These are phyloP conservation scores for Trichophyton verrucosum DNA, from an alignment of 2,329 filamentous ascomycete genomes.

Conservation along the genomic window DNA sequence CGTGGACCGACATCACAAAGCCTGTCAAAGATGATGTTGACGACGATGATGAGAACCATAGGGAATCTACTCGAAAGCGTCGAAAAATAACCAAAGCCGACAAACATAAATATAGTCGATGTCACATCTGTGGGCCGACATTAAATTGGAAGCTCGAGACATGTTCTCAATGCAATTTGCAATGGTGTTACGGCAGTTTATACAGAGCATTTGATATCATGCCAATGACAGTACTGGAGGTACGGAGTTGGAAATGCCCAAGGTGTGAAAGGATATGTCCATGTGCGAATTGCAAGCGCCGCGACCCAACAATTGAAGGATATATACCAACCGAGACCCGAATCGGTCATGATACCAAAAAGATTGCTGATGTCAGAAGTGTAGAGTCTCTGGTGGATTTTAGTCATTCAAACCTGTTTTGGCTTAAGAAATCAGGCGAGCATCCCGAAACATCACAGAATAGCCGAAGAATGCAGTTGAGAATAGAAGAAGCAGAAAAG, in stretches of 20 bases:
- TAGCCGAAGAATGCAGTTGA: constrained; percentile 35
- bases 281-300: constrained; percentile 60
- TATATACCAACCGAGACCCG: constrained; percentile 80
- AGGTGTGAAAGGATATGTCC: constrained; percentile 79
- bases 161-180: constrained; percentile 62
- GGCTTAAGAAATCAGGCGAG: constrained; percentile 54
- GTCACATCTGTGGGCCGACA: constrained; percentile 71
- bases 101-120: constrained; percentile 42
- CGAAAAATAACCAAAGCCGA: constrained; percentile 43
- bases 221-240: constrained; percentile 69
- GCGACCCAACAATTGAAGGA: constrained; percentile 54
- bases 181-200: constrained; percentile 86
- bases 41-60: constrained; percentile 34
- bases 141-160: constrained; percentile 72
- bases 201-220: constrained; percentile 85
- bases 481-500: constrained; percentile 42
- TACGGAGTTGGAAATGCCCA: constrained; percentile 76
- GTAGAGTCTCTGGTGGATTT: constrained; percentile 87
- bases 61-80: constrained; percentile 51
- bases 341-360: constrained; percentile 80
- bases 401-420: constrained; percentile 71
- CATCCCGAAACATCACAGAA: constrained; percentile 22
- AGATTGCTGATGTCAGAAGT: constrained; percentile 80
- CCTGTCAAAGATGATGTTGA: constrained; percentile 28
- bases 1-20: constrained; percentile 70